These are phyloP conservation scores for Stylonectria norvegica DNA, from an alignment of 2,329 filamentous ascomycete genomes.

Conservation along the genomic window DNA sequence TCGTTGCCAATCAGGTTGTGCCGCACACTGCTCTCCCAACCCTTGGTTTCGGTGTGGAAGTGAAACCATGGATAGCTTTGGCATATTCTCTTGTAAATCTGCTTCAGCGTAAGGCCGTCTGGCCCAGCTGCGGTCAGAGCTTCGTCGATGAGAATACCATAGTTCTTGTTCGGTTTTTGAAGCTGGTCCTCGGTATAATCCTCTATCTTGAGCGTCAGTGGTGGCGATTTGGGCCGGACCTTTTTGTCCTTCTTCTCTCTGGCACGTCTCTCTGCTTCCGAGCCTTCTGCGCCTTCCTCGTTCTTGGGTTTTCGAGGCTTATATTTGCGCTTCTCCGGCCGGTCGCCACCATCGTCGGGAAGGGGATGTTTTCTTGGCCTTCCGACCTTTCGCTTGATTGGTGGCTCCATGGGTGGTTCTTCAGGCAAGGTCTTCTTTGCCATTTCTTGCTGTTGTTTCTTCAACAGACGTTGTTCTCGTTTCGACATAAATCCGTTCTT, in stretches of 20 bases:
- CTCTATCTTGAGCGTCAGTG: slow-evolving; percentile 51
- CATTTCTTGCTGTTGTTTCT: slow-evolving; percentile 51
- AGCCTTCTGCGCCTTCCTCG: slow-evolving; percentile 54
- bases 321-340: slow-evolving; percentile 63
- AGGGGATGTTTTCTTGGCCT: slow-evolving; percentile 61
- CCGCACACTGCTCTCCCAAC: slow-evolving; percentile 64
- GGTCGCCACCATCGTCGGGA: slow-evolving; percentile 52
- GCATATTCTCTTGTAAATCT: slow-evolving; percentile 61
- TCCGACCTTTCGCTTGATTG: slow-evolving; percentile 62
- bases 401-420: slow-evolving; percentile 45
- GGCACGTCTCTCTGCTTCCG: slow-evolving; percentile 53
- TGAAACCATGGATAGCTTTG: slow-evolving; percentile 57
- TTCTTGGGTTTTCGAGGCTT: slow-evolving; percentile 56
- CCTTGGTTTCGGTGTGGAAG: slow-evolving; percentile 59
- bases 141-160: slow-evolving; percentile 59
- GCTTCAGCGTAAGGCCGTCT: slow-evolving; percentile 55
- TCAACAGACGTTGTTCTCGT: slow-evolving; percentile 62
- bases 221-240: slow-evolving; percentile 56
- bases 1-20: slow-evolving; percentile 62
- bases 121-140: slow-evolving; percentile 52
- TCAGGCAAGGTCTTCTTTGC: slow-evolving; percentile 51
- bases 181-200: slow-evolving; percentile 58
- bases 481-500: slow-evolving; percentile 85
- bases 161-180: slow-evolving; percentile 61
- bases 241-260: slow-evolving; percentile 61